Base-by-base conservation (phyloP, 106 monocot genomes). In the Phalaenopsis equestris region DNA sequence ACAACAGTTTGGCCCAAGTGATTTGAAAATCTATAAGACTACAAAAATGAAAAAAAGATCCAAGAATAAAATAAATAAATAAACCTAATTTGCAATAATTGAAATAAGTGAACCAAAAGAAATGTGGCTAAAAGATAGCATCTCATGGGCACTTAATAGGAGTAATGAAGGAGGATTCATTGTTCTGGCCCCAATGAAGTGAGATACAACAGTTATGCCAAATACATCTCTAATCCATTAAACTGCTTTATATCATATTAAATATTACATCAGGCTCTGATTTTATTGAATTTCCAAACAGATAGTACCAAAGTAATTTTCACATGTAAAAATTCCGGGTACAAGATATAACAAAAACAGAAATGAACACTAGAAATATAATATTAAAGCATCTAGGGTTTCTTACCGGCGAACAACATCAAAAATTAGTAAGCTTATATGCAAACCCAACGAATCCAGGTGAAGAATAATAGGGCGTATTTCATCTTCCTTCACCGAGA, bases 391-490 rank as follows among this genome's bases (percentile, higher is more conserved):
- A 61, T 61, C 15, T 75, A 8, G 17, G 49, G 77, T 58, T 55
- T 55, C 73, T 74, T 78, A 79, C 83, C 61, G 41, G 3, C 55
- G 15, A 67, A 94, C 82, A 75, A 82, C 78, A 37, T 85, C 81
- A 80, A 98, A 83, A 83, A 98, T 88, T 30, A 10, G 3, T 23
- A 55, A 84, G 78, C 89, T 94, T 7, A 77, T 55, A 82, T 98
- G 98, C 75, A 92, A 72, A n/a, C 85, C 85, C 82, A 98, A 81
- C 57, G 98, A 98, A 84, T 98, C 98, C 85, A 98, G 85, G 81
- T 98, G 98, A 85, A 98, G 92, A 83, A 94, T 79, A 72, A 94
- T 88, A 11, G 92, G 94, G 16, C 92, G 92, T 38, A 80, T 85
- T 83, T 89, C 86, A 86, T 94, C 92, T 86, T 98, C 92, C 75